Evolutionary conservation across 352 stramenopile species (phyloP), one percentile per base, ranked within the genome.

Genomic region (Plasmopara viticola): DNA sequence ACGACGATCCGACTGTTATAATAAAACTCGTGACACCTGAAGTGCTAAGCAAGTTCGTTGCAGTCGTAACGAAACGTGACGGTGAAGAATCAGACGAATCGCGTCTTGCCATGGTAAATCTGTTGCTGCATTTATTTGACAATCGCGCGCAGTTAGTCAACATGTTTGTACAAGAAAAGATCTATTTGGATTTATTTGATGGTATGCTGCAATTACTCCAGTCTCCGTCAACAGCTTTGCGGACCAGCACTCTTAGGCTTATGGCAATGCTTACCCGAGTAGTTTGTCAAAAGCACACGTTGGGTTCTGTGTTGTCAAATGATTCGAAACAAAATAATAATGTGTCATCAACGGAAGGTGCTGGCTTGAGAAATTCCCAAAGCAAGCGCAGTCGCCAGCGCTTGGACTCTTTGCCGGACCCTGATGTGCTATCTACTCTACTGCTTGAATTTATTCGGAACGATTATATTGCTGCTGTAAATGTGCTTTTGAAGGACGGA

Each of bases 81-180:
- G 62, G 58, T 4, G 67, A 75, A 31, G 81, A 91, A 56, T 79
- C 76, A 5, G 68, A 87, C n/a, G 78, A 89, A 30, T 85, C 78
- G 6, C 74, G 79, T 9, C 68, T 81, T 31, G 74, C 78, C 13
- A 75, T 84, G 49, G 72, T 83, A 5, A 66, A 75, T 15, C 53
- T 94, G 30, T 42, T 94, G 29, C 60, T 84, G 6, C 59, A 87
- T 55, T 62, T 94, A 31, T 78, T 94, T 45, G 80, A 89, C 51
- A 78, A 69, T 38, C 62, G 65, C 6, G 52, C 63, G 4, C 58
- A 71, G 40, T 39, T 91, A 30, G 64, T 94, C 7, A 68, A 66
- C 20, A 42, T 80, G 15, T 82, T 90, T 44, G 58, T 90, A 18
- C 57, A 67, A 17, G 56, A 87, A 17, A 66, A 66, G 15, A 74